phyloP scores from a whole-genome alignment of 73 alveolate species.

The Stentor coeruleus region DNA sequence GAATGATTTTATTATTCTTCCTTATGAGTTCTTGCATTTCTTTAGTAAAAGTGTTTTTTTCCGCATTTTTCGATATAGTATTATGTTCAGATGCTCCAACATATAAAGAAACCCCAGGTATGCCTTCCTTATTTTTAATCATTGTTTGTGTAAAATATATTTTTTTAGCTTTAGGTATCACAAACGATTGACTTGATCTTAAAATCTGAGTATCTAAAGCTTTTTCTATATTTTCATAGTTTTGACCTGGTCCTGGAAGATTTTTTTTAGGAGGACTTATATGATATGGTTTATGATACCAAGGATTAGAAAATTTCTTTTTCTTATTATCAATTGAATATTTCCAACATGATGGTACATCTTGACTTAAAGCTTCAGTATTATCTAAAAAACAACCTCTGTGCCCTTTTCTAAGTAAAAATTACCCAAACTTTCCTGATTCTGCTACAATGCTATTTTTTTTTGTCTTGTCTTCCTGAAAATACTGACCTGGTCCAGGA shows the following conservation, averaged over 20 bases:
- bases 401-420: background rate
- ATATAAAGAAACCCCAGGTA: background rate
- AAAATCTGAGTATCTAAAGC: background rate
- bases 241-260: background rate
- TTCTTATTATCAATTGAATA: background rate
- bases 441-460: too few relatives aligned
- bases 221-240: background rate
- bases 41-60: background rate
- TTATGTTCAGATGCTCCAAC: background rate
- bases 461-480: background rate
- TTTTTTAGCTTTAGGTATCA: background rate
- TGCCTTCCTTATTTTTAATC: background rate
- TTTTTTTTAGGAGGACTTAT: too few relatives aligned
- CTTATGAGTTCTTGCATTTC: background rate
- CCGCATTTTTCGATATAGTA: background rate
- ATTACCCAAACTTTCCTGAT: background rate
- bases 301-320: background rate
- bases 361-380: background rate
- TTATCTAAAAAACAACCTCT: background rate
- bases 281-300: background rate
- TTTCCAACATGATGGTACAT: background rate
- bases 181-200: background rate
- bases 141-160: background rate
- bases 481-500: conserved; percentile 5
- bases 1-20: background rate